Conservation (phyloP, 2,329 filamentous ascomycete genomes). For the Dactylonectria macrodidyma region DNA sequence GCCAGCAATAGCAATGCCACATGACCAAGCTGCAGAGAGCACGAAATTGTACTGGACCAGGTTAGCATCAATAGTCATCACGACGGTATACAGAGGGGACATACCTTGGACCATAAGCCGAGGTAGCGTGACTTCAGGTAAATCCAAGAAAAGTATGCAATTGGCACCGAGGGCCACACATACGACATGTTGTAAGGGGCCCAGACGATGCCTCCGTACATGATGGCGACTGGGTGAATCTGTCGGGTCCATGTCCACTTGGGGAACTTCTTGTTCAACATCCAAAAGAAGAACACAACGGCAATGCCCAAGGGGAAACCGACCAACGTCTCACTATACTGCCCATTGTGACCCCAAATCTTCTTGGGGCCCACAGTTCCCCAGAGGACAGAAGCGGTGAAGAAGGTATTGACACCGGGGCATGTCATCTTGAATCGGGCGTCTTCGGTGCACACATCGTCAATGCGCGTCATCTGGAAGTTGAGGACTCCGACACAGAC, state of each 20-base stretch:
- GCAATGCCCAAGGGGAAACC: conserved; percentile 66
- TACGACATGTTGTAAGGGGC: conserved; percentile 68
- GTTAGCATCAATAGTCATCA: conserved; percentile 17
- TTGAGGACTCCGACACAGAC: conserved; percentile 65
- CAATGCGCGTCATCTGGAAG: conserved; percentile 65
- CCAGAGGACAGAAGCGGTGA: conserved; percentile 70
- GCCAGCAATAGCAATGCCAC: conserved; percentile 65
- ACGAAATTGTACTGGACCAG: conserved; percentile 65
- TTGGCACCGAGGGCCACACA: conserved; percentile 65
- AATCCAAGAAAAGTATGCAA: conserved; percentile 67
- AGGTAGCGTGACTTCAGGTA: conserved; percentile 65
- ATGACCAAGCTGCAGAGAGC: conserved; percentile 65
- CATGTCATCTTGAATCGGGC: conserved; percentile 66
- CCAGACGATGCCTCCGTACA: conserved; percentile 63
- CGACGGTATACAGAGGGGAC: conserved; percentile 14
- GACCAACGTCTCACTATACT: conserved; percentile 63
- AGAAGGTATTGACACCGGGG: conserved; percentile 69
- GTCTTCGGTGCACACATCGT: conserved; percentile 63
- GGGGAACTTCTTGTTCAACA: conserved; percentile 57
- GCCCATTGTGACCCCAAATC: conserved; percentile 64
- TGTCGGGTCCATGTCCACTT: conserved; percentile 59
- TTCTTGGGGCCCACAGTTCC: conserved; percentile 67
- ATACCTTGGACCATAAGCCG: conserved; percentile 67
- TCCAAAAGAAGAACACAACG: conserved; percentile 60
- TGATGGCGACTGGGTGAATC: conserved; percentile 64